phyloP scores from a whole-genome alignment of 495 filamentous ascomycete species.

The Penicillium verhagenii region DNA sequence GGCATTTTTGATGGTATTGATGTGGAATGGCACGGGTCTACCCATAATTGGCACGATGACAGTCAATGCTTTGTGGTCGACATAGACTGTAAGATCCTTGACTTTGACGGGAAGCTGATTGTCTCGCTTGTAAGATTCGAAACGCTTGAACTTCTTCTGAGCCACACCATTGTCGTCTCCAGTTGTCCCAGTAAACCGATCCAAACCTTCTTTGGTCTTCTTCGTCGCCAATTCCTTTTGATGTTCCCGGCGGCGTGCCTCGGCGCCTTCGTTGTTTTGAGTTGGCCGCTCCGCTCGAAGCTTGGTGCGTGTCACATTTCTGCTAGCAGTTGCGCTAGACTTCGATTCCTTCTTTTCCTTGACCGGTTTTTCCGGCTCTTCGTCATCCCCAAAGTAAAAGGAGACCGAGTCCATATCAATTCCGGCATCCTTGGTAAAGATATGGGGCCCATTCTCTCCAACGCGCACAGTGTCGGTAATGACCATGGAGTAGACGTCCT shows the following conservation, averaged over 20 bases:
- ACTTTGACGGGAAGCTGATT: slow-evolving; percentile 85
- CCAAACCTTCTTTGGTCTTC: slow-evolving; percentile 85
- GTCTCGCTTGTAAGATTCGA: slow-evolving; percentile 98
- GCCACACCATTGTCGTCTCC: slow-evolving; percentile 85
- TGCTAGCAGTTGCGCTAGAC: slow-evolving; percentile 78
- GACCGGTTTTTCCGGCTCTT: slow-evolving; percentile 59
- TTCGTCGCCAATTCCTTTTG: slow-evolving; percentile 86
- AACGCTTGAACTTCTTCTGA: slow-evolving; percentile 95
- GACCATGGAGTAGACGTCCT: slow-evolving; percentile 81
- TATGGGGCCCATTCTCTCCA: slow-evolving; percentile 63
- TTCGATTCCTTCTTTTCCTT: slow-evolving; percentile 79
- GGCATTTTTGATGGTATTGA: slow-evolving; percentile 97
- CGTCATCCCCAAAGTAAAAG: slow-evolving; percentile 96
- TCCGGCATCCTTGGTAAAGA: slow-evolving; percentile 91
- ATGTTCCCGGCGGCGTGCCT: slow-evolving; percentile 83
- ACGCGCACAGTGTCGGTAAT: slow-evolving; percentile 93
- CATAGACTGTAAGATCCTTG: slow-evolving; percentile 80
- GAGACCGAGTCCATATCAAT: slow-evolving; percentile 87
- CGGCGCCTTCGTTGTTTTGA: slow-evolving; percentile 85
- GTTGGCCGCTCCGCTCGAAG: slow-evolving; percentile 85
- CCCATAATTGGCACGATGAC: slow-evolving; percentile 96
- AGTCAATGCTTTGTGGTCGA: slow-evolving; percentile 86
- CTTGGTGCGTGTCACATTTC: slow-evolving; percentile 91
- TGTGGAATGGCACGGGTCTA: slow-evolving; percentile 95
- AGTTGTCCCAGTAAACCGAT: slow-evolving; percentile 75